phyloP scores from a whole-genome alignment of 2,329 filamentous ascomycete species.

The Pseudogymnoascus sp. region DNA sequence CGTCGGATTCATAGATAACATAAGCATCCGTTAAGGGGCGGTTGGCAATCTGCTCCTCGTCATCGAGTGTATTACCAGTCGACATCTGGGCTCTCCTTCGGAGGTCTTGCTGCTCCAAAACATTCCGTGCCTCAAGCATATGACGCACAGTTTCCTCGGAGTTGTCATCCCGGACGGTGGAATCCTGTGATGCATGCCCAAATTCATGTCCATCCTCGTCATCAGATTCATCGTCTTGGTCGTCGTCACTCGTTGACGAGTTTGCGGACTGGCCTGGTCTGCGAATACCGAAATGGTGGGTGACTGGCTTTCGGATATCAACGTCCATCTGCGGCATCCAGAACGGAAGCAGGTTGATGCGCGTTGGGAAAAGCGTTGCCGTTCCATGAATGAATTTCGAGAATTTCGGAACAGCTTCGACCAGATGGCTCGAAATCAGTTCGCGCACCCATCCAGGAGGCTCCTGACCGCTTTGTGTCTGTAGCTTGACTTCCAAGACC shows the following conservation, averaged over 20 bases:
- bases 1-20: constrained; percentile 84
- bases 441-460: constrained; percentile 95
- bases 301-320: constrained; percentile 89
- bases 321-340: constrained; percentile 99
- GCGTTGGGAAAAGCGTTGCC: constrained; percentile 75
- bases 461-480: constrained; percentile 91
- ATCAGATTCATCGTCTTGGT: constrained; percentile 65
- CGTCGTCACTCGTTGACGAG: constrained; percentile 71
- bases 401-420: constrained; percentile 98
- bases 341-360: constrained; percentile 86
- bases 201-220: constrained; percentile 37
- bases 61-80: constrained; percentile 50
- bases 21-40: constrained; percentile 61
- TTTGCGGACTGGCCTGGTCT: constrained; percentile 67
- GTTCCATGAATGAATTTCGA: constrained; percentile 98
- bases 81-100: constrained; percentile 17
- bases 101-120: constrained; percentile 21
- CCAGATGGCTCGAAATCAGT: constrained; percentile 84
- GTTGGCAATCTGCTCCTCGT: constrained; percentile 75
- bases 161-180: constrained; percentile 14
- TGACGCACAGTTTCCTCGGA: constrained; percentile 20
- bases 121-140: constrained; percentile 17
- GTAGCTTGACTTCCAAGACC: constrained; percentile 92
- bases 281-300: constrained; percentile 85
- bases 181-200: constrained; percentile 13